Base-by-base conservation (phyloP, 345 rosid genomes). In the Cardamine occulta region DNA sequence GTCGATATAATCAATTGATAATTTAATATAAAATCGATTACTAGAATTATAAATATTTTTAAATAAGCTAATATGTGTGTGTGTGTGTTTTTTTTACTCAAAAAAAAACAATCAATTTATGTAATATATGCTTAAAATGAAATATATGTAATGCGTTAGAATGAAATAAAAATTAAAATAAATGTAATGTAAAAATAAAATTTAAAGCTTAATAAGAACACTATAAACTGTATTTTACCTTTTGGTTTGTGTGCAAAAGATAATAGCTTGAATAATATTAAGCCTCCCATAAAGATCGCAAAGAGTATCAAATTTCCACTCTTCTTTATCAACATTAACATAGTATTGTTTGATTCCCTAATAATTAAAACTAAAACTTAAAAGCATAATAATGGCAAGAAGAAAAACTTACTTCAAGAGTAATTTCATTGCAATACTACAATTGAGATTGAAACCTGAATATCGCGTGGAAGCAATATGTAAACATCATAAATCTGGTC, bases 401-500 rank as follows among this genome's bases (percentile, higher is more conserved):
- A 18, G 31, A 24, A 58, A 57, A 18, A 64, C 81, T 64, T 80
- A 86, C 97, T 85, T 94, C 97, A 82, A 95, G 76, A 24, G 26
- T 24, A 1, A 24, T 3, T 28, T 28, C 31, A 28, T 28, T 4
- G 31, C 31, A 28, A 3, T 4, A 28, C 9, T 6, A 39, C 7
- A 35, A n/a, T 8, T 11, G 35, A 64, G 19, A 29, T 6, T 17
- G 6, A 9, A 74, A 93, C 97, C 93, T 92, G 97, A 82, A 92
- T 87, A 73, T 95, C 99, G 2, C 92, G 97, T 11, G 97, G 97
- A 76, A 95, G 97, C 82, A 88, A 86, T 78, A 93, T 79, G 76
- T 92, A 90, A 32, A 95, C 96, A 57, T 89, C 97, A 42, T 95
- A 92, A 58, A 95, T 95, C 80, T 95, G 99, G 79, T 95, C 97